Evolutionary conservation across 225 moss, liverwort and hornwort species (phyloP), one percentile per base, ranked within the genome.

Genomic region (Thuidium tamariscinum): DNA sequence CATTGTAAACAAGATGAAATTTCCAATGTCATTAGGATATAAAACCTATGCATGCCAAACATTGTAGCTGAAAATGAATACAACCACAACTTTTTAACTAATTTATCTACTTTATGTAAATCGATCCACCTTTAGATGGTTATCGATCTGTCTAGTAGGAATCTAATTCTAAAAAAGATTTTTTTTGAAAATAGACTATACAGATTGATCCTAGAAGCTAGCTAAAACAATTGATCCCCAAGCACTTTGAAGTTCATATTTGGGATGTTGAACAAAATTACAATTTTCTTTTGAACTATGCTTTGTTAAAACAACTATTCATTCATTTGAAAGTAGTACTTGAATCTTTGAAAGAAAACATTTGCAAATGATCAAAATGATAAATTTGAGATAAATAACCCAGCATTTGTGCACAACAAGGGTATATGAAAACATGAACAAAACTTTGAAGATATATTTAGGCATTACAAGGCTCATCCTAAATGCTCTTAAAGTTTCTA

Each of bases 81-180:
- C n/a, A 65, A 65, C 5, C 5, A 27, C 13, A n/a, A 5, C 1
- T n/a, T n/a, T 36, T 11, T n/a, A 65, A 66, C n/a, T 36, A 11
- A 36, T 36, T 0, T 4, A 2, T 21, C 7, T 0, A 36, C 0
- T 20, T 6, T 20, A 66, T 11, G 2, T 66, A 11, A 66, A 5
- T 7, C 19, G 0, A 66, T 36, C 10, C 1, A 0, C 20, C 11
- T 11, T 11, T 34, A 11, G 6, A 3, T 54, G 12, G 1, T 66
- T 21, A 22, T 5, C 7, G 4, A 21, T 1, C 37, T 66, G 6
- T 12, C 12, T 1, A 12, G 11, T 11, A 7, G 7, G 21, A 37
- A 1, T 12, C 23, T 23, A 11, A 36, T 21, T 36, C 36, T 36
- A 21, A 36, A n/a, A 6, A 21, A 11, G 37, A n/a, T n/a, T n/a